Evolutionary conservation across 1,284 basidiomycete species (phyloP).

Genomic region (Phylloboletellus chloephorus): DNA sequence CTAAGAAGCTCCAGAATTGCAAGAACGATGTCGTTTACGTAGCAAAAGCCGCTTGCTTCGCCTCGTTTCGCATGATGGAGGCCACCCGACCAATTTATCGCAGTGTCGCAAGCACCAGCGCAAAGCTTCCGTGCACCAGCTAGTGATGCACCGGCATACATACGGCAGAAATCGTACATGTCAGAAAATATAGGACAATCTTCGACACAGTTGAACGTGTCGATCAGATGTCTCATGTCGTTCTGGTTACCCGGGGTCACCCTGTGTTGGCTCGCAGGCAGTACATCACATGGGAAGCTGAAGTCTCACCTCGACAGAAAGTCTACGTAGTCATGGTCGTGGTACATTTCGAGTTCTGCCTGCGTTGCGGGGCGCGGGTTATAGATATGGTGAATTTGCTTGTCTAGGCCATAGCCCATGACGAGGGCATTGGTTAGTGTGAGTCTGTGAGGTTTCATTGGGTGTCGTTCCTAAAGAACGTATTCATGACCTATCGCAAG

Average conservation of each 20-base stretch:
- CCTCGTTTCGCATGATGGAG: conserved; percentile 95
- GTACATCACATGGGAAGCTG: background rate
- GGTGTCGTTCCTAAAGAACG: conserved; percentile 80
- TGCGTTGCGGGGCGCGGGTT: conserved; percentile 85
- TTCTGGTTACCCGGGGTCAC: conserved; percentile 79
- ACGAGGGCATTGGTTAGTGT: conserved; percentile 95
- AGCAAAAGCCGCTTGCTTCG: conserved; percentile 95
- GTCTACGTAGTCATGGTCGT: conserved; percentile 93
- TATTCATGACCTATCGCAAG: background rate
- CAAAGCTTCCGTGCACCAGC: conserved; percentile 85
- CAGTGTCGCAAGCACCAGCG: conserved; percentile 88
- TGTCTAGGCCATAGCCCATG: conserved; percentile 93
- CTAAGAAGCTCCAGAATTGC: conserved; percentile 89
- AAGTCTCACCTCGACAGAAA: conserved; percentile 77
- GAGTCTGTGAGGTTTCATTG: conserved; percentile 96
- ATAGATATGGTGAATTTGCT: conserved; percentile 90
- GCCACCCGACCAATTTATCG: conserved; percentile 96
- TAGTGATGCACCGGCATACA: conserved; percentile 89
- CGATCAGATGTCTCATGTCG: conserved; percentile 68
- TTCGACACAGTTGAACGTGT: conserved; percentile 85
- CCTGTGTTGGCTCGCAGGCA: conserved; percentile 35
- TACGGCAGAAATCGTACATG: conserved; percentile 87
- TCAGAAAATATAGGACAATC: conserved; percentile 93
- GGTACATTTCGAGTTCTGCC: conserved; percentile 87
- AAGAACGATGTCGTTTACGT: conserved; percentile 93